Base-by-base conservation (phyloP, 805 yeast species). In the Ogataea allantospora region DNA sequence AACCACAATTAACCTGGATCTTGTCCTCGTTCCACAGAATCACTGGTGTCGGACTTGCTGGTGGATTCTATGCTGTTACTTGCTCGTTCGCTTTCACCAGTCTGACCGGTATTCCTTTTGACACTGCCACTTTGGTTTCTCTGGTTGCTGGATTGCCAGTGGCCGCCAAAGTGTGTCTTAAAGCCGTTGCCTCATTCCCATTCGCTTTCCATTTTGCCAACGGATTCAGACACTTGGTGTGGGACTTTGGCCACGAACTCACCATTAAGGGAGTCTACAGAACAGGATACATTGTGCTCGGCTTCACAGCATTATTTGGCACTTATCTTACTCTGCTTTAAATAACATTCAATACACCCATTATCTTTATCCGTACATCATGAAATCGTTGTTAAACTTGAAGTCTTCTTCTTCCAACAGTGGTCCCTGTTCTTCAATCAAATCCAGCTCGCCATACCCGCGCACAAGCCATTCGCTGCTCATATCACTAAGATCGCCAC, bases 141-240 rank as follows among this genome's bases (percentile, higher is more conserved):
- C 59, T 73, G 5, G 74, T 78, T 54, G 80, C 82, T 25, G 71
- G 79, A 14, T 69, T 84, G 47, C 93, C 96, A 28, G 58, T 75
- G 13, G 71, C 70, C 38, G 68, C 74, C 27, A 84, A 88, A 66
- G 51, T 75, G 42, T 68, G 71, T 16, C 67, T 78, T 42, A 93
- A 93, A 71, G 79, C 82, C 34, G 57, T 77, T 27, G 77, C 82
- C 57, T 78, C 93, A 7, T 77, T 77, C 70, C 89, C 96, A 50
- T 88, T 93, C 65, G 83, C 84, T 20, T 88, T 77, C 83, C 99
- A 93, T 66, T 56, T 75, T 31, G 77, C 72, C 61, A 88, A 89
- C 62, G 97, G 98, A 54, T 44, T 91, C 47, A 87, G 99, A 76
- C 99, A 93, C 64, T 69, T 91, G 65, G 58, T 86, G 39, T 93